These are phyloP conservation scores for Xylaria acuta DNA, from an alignment of 495 filamentous ascomycete species.

Conservation along the genomic window DNA sequence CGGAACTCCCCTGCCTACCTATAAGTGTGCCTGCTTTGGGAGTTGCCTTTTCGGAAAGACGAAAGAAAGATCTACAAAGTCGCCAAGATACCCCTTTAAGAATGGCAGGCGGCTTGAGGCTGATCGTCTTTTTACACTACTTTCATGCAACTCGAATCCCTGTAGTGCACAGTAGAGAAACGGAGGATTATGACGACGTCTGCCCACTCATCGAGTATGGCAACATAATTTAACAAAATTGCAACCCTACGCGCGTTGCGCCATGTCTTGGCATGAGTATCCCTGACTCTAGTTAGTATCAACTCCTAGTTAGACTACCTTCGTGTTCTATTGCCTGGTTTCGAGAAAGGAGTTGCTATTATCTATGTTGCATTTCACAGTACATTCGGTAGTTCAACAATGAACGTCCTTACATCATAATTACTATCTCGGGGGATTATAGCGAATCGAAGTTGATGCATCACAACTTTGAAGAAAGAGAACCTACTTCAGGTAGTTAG, in stretches of 20 bases:
- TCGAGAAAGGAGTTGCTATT: no score
- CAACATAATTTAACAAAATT: constrained; percentile 21
- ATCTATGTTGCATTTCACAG: no score
- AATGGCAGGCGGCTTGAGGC: constrained; percentile 2
- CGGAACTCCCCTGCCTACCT: background rate
- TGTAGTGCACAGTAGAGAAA: no score
- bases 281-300: background rate
- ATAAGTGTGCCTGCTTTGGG: background rate
- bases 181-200: background rate
- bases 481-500: background rate
- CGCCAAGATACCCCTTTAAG: background rate
- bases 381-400: background rate
- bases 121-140: background rate
- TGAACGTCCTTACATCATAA: background rate
- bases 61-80: background rate
- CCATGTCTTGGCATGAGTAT: background rate
- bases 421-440: background rate
- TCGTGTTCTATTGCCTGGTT: background rate
- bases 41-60: background rate
- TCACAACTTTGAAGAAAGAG: background rate
- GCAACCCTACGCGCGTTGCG: background rate
- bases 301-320: background rate
- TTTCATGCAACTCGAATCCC: background rate
- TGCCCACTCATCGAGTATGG: background rate
- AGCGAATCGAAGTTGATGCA: background rate